phyloP scores from a whole-genome alignment of 768 basidiomycete genomes.

The Pisolithus microcarpus region DNA sequence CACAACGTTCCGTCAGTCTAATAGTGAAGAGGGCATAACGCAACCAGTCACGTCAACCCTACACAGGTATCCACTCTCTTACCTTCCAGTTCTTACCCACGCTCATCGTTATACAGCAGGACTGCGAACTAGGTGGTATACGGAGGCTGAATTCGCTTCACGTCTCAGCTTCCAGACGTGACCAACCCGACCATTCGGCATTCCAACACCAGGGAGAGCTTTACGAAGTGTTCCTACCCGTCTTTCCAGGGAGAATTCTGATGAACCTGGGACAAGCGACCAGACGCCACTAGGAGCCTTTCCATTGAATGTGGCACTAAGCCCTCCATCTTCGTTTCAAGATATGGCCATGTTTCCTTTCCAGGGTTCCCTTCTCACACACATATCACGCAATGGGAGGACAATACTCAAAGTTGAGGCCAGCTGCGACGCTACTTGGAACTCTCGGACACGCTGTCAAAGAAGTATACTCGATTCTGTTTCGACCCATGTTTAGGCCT shows the following conservation, averaged over 20 bases:
- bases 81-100: background rate
- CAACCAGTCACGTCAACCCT: background rate
- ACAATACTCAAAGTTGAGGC: background rate
- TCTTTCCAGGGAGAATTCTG: too few relatives aligned
- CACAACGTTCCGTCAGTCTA: background rate
- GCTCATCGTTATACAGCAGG: background rate
- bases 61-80: background rate
- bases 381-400: background rate
- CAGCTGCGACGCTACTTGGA: background rate
- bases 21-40: background rate
- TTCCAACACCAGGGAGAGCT: background rate
- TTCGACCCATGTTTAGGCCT: too few relatives aligned
- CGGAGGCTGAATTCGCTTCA: background rate
- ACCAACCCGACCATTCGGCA: background rate
- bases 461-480: background rate
- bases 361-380: background rate
- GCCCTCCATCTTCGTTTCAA: background rate
- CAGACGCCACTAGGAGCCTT: too few relatives aligned
- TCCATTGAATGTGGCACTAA: too few relatives aligned
- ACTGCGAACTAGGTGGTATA: too few relatives aligned
- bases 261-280: too few relatives aligned
- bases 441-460: conserved; percentile 2
- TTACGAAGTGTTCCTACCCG: too few relatives aligned
- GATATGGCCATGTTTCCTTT: background rate
- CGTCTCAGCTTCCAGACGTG: background rate